Evolutionary conservation across 2,329 filamentous ascomycete species (phyloP), one percentile per base, ranked within the genome.

Genomic region (Aspergillus flavus): DNA sequence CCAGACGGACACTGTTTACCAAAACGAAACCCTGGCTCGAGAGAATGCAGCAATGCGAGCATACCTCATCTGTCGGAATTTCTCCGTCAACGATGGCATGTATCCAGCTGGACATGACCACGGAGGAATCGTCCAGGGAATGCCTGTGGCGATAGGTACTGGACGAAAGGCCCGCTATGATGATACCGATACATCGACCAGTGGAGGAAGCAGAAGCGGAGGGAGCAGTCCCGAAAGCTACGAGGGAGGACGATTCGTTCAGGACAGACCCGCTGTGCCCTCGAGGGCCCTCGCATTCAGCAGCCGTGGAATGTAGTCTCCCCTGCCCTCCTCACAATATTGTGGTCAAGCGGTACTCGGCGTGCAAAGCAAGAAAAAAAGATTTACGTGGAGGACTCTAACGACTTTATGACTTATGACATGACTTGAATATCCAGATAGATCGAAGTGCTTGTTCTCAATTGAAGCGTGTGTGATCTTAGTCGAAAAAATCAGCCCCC

Each of bases 21-120:
- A 91, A 76, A 91, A 90, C 66, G 91, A 94, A 76, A 83, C 87
- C 56, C 84, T 96, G 68, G 94, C 94, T 54, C 92, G 93, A 75
- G 94, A 98, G 79, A 95, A 94, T 73, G 94, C 94, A 30, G 94
- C 94, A 64, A 96, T 96, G 87, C 91, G 93, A 66, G 94, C 94
- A 62, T 98, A 97, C 80, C 94, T 97, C 88, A 95, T 97, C 70
- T 97, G 94, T 84, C 91, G 93, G 68, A 97, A 97, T 84, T 97
- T 97, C 81, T 96, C 93, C 61, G 92, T 96, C 78, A 97, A 97
- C 76, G 93, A 96, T 72, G 94, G 94, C 76, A 97, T 96, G 93
- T 87, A 86, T 67, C 87, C 74, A 74, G 85, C 70, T 72, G 87
- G 79, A 68, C 85, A 76, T 81, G 84, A 73, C 77, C 85, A 77